Base-by-base conservation (phyloP, 129 eudicot species). In the Mikania micrantha region DNA sequence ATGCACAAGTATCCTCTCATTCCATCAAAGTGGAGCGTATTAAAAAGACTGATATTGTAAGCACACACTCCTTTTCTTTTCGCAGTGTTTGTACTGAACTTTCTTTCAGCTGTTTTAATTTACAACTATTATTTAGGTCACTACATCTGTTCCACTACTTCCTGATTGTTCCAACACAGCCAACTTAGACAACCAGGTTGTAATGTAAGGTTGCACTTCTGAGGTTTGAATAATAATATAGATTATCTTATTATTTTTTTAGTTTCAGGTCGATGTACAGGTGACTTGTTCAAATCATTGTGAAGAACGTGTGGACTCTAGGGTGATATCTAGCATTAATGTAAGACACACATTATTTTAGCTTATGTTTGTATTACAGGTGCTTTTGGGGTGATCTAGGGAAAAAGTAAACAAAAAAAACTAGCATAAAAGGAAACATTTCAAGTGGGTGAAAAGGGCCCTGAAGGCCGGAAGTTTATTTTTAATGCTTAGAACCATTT, bases 221-320 rank as follows among this genome's bases (percentile, higher is more conserved):
- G 28, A 69, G 31, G 50, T 68, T 32, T 38, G 40, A 12, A 10
- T 31, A 67, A 12, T 32, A 10, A 17, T 42, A 10, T 8, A 49
- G 2, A 67, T 41, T 6, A 42, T 45, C 52, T 58, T 59, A 13
- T 53, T 28, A 12, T 52, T 19, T 21, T 60, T 11, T 41, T 64
- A 19, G n/a, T 53, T 67, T 73, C 67, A 81, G 82, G 40, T 63
- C 53, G 57, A 73, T 47, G 20, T 27, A 17, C 77, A 63, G 70
- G 70, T 56, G 35, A 63, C 66, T n/a, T 81, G 69, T 35, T 73
- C 45, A 56, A 44, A 50, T 40, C 13, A 44, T 40, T 48, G 58
- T 19, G 69, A 81, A 56, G 57, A 40, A 57, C 39, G 16, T 15
- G 74, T 25, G 13, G 62, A 49, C 73, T 11, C 20, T 16, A 9